Evolutionary conservation across 2,329 filamentous ascomycete genomes (phyloP).

Genomic region (Setomelanomma holmii): DNA sequence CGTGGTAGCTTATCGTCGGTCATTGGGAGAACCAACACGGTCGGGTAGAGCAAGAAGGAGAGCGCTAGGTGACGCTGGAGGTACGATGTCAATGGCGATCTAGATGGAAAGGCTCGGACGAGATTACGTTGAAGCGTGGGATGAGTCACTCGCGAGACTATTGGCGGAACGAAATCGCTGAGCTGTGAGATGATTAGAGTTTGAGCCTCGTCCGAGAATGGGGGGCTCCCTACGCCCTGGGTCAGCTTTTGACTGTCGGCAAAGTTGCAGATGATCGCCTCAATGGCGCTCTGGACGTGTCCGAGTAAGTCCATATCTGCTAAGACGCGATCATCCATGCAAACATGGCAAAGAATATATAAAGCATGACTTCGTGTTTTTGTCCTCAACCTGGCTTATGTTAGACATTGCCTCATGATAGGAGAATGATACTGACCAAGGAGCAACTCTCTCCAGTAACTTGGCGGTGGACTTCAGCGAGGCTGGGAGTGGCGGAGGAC

Average conservation of each 20-base stretch:
- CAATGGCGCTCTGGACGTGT: conserved; percentile 41
- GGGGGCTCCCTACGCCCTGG: conserved; percentile 28
- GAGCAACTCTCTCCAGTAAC: conserved; percentile 34
- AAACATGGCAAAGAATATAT: conserved; percentile 35
- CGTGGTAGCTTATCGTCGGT: conserved; percentile 23
- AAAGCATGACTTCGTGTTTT: conserved; percentile 32
- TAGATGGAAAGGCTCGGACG: conserved; percentile 65
- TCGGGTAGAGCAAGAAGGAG: conserved; percentile 63
- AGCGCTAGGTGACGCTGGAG: conserved; percentile 72
- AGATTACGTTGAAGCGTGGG: conserved; percentile 64
- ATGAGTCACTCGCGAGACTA: conserved; percentile 52
- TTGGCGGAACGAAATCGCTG: conserved; percentile 26
- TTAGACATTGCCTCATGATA: conserved; percentile 7
- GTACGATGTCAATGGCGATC: conserved; percentile 60
- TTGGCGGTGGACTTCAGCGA: conserved; percentile 29
- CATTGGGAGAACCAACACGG: conserved; percentile 31
- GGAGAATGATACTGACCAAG: conserved; percentile 24
- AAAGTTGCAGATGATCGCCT: conserved; percentile 39
- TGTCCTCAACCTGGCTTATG: conserved; percentile 23
- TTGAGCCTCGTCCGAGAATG: conserved; percentile 16
- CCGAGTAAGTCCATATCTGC: conserved; percentile 21
- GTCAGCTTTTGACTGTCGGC: conserved; percentile 26
- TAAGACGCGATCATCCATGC: conserved; percentile 42
- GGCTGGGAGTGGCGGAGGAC: conserved; percentile 20
- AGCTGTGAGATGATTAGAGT: conserved; percentile 35